phyloP scores from a whole-genome alignment of 768 basidiomycete species.

The Boletus tomentosulus region DNA sequence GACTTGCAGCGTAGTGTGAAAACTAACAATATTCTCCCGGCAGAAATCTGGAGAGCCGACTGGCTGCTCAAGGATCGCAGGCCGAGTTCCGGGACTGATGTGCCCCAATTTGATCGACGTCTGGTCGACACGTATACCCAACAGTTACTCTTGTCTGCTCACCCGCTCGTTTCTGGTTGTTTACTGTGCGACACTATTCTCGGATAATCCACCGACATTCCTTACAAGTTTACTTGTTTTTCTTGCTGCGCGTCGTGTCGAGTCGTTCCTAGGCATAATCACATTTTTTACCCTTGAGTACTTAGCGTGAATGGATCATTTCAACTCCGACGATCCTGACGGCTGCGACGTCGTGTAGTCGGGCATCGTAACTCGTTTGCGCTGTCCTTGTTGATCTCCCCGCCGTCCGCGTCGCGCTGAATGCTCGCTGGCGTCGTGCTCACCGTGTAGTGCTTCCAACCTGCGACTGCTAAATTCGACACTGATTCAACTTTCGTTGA shows the following conservation, averaged over 20 bases:
- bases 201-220: constrained; percentile 38
- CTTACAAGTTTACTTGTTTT: constrained; percentile 29
- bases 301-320: constrained; percentile 12
- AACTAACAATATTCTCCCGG: neutral
- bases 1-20: neutral
- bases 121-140: constrained; percentile 33
- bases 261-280: constrained; percentile 23
- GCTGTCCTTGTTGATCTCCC: constrained; percentile 1
- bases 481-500: no score
- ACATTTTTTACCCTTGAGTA: constrained; percentile 8
- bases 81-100: constrained; percentile 69
- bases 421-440: neutral
- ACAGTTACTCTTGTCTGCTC: constrained; percentile 34
- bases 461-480: no score
- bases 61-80: constrained; percentile 85
- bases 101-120: constrained; percentile 21
- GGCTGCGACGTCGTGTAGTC: constrained; percentile 1
- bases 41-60: constrained; percentile 86
- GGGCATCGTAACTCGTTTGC: no score
- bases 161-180: constrained; percentile 30
- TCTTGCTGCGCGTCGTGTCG: constrained; percentile 24
- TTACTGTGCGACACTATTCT: constrained; percentile 33
- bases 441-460: constrained; percentile 6
- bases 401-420: constrained; percentile 10
- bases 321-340: constrained; percentile 27